Conservation (phyloP, 768 basidiomycete species). For the Mycena galericulata region DNA sequence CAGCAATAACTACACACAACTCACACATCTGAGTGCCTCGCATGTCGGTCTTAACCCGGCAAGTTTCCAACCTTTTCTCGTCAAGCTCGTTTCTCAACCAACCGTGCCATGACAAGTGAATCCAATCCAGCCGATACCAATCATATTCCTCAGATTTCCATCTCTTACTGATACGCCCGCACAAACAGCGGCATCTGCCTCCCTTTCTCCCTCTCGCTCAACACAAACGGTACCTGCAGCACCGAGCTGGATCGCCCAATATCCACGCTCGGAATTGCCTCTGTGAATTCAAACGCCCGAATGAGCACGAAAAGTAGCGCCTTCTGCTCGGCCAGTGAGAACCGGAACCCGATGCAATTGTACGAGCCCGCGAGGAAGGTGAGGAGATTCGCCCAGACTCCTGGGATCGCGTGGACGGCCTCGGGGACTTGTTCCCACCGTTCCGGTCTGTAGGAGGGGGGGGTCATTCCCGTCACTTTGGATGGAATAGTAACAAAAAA, state of each 20-base stretch:
- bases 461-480: background rate
- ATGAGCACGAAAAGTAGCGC: slow-evolving; percentile 48
- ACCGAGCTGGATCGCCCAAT: slow-evolving; percentile 28
- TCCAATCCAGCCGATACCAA: no score
- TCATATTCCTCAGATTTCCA: no score
- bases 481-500: background rate
- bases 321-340: slow-evolving; percentile 48
- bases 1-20: no score
- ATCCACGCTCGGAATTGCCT: slow-evolving; percentile 41
- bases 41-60: no score
- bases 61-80: no score
- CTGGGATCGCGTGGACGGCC: background rate
- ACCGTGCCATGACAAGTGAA: no score
- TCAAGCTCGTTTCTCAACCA: no score
- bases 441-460: background rate
- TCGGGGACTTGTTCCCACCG: background rate
- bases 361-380: slow-evolving; percentile 36
- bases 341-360: slow-evolving; percentile 56
- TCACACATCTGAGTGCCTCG: no score
- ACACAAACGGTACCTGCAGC: background rate
- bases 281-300: slow-evolving; percentile 48
- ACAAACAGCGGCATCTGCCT: slow-evolving; percentile 26
- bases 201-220: background rate
- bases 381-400: background rate
- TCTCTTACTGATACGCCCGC: slow-evolving; percentile 3